A percentile compares a stretch with the other conserved stretches of the same genome.
phyloP scores from a whole-genome alignment of 768 basidiomycete genomes.

The Pisolithus marmoratus region DNA sequence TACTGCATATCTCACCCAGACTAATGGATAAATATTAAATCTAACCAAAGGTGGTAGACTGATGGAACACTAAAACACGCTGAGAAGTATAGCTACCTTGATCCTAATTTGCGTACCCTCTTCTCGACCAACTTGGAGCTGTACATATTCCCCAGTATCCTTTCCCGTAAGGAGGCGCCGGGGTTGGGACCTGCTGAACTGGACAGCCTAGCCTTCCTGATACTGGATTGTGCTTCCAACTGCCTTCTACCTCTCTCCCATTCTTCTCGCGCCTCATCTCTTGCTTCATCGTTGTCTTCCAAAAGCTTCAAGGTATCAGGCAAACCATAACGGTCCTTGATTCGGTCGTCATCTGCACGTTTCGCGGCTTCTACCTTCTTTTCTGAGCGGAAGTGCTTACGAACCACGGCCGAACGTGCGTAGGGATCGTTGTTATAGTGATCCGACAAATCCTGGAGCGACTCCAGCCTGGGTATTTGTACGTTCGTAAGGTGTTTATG shows the following conservation, averaged over 20 bases:
- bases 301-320: slow-evolving; percentile 62
- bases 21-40: slow-evolving; percentile 25
- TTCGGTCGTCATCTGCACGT: slow-evolving; percentile 58
- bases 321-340: slow-evolving; percentile 75
- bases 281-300: slow-evolving; percentile 56
- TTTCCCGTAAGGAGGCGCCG: slow-evolving; percentile 41
- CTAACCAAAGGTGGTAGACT: background rate
- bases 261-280: slow-evolving; percentile 54
- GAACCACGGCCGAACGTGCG: slow-evolving; percentile 60
- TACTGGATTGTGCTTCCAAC: slow-evolving; percentile 36
- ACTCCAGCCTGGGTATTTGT: slow-evolving; percentile 75
- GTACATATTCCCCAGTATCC: slow-evolving; percentile 52
- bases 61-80: background rate
- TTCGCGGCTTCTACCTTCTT: slow-evolving; percentile 77
- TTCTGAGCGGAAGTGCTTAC: slow-evolving; percentile 80
- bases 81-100: slow-evolving; percentile 4
- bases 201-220: slow-evolving; percentile 44
- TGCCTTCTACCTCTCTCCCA: slow-evolving; percentile 54
- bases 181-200: slow-evolving; percentile 20
- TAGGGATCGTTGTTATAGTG: slow-evolving; percentile 87
- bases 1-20: slow-evolving; percentile 43
- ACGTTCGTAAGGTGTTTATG: slow-evolving; percentile 68
- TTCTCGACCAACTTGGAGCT: slow-evolving; percentile 21
- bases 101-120: slow-evolving; percentile 5
- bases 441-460: slow-evolving; percentile 71